Percentiles rank a stretch among this genome's conserved stretches.
Evolutionary conservation across 140 eudicot species (phyloP).

Genomic region (Anethum foeniculum): DNA sequence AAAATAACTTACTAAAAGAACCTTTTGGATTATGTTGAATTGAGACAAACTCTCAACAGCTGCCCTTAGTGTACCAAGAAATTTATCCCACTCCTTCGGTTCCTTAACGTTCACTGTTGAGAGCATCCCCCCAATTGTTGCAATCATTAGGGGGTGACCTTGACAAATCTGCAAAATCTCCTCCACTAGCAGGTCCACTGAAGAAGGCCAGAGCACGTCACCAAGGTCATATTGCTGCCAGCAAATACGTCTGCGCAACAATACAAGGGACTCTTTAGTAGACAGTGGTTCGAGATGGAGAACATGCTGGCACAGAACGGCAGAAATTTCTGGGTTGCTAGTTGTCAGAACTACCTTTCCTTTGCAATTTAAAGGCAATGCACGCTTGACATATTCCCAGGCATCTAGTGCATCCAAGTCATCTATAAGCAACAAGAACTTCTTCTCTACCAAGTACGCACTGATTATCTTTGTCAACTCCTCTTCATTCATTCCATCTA

Average conservation of each 20-base stretch:
- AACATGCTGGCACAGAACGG: conserved; percentile 3
- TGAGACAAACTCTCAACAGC: conserved; percentile 13
- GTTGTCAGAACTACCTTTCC: conserved; percentile 14
- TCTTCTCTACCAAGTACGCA: conserved; percentile 11
- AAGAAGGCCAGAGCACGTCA: conserved; percentile 16
- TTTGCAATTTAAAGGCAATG: conserved; percentile 12
- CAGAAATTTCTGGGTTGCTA: conserved; percentile 6
- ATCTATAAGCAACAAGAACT: conserved; percentile 16
- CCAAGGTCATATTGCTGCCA: conserved; percentile 9
- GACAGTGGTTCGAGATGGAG: conserved; percentile 14
- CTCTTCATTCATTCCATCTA: conserved; percentile 9
- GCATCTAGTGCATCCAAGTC: conserved; percentile 17
- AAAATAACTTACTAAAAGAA: conserved; percentile 17
- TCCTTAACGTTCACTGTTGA: conserved; percentile 12
- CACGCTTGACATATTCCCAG: conserved; percentile 14
- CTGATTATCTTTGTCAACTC: conserved; percentile 10
- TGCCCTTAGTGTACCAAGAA: conserved; percentile 1
- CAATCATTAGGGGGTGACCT: conserved; percentile 12
- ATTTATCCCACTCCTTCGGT: conserved; percentile 8
- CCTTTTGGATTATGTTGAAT: conserved; percentile 14
- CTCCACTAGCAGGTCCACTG: conserved; percentile 5
- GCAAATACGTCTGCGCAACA: conserved; percentile 8
- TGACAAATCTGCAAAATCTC: conserved; percentile 13
- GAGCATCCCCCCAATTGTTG: conserved; percentile 16
- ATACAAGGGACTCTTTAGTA: conserved; percentile 2